Base-by-base conservation (phyloP, 768 basidiomycete genomes). In the Royoungia palumana region DNA sequence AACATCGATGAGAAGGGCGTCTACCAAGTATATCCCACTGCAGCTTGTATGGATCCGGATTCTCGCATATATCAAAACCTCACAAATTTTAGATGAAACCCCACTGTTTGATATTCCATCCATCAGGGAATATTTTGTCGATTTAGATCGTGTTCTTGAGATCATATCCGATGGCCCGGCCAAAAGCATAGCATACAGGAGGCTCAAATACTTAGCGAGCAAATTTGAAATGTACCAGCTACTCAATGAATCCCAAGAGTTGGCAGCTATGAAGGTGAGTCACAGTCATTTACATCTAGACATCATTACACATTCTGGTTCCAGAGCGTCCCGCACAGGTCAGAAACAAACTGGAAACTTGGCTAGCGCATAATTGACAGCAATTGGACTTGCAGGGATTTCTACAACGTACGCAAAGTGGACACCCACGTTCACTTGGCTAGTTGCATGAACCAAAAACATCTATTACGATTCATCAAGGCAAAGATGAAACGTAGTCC, bases 381-480 rank as follows among this genome's bases (percentile, higher is more conserved):
- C 21, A 19, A 10, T 13, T 27, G 11, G n/a, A n/a, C 20, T 11
- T 50, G n/a, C 63, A 94, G 95, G 51, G 96, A 99, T 70, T 97
- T 99, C 59, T 99, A 99, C 71, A 99, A 99, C 65, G 77, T 93
- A 43, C 85, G 96, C 21, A 99, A 99, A 66, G 96, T 99, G 51
- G 96, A 99, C 64, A 99, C 96, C 8, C 96, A 99, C 68, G 91
- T 99, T 24, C 96, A 99, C 61, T 92, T 98, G 65, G 95, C 95
- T 4, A 96, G 94, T 52, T 90, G 91, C 70, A 97, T 98, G 94
- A 99, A 99, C 66, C 96, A 99, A 69, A 99, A 99, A 68, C 96
- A 99, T 71, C 72, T 99, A 17, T 73, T 99, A 12, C 91, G 96
- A 9, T 98, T 99, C 72, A 97, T 99, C 74, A 99, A 99, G 68